Base-by-base conservation (phyloP, 495 filamentous ascomycete genomes). In the Clavariopsis aquatica region DNA sequence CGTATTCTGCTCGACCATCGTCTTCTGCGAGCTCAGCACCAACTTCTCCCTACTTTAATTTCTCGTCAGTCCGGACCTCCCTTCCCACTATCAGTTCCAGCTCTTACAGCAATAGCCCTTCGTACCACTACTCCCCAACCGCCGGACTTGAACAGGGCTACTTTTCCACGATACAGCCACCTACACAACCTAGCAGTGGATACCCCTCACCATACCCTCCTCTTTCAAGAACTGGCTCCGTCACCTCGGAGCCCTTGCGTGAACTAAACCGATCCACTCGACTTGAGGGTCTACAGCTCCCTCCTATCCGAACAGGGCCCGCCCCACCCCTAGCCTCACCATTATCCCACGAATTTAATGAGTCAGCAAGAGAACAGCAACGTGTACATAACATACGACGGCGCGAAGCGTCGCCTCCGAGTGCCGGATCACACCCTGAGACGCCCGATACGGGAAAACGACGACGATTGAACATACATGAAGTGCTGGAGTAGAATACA, bases 391-490 rank as follows among this genome's bases (percentile, higher is more conserved):
- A 43, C 38, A 49, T 64, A 2, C 68, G 68, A 54, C 68, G 58
- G 47, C 62, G 62, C 24, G 62, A 66, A 38, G 43, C 46, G 10
- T 62, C 58, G 3, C 57, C 57, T 2, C 13, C 43, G 38, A 66
- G 62, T 22, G 43, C 52, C 28, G 52, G 45, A 19, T 19, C 57
- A 22, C 52, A 57, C 34, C 66, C 62, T 2, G 69, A 68, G 0
- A 68, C 69, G 38, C 69, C 69, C 9, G 71, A 73, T 24, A 60
- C 52, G 7, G 49, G 70, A 9, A 73, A 73, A 59, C 31, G 71
- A 62, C 51, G 71, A 49, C 38, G 71, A 49, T 53, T 73, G 58
- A 73, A 73, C 52, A 73, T 73, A 28, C 64, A 64, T 41, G 71
- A 73, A 59, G 62, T 73, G 1, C 52, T 71, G 13, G 70, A 52